phyloP scores from a whole-genome alignment of 2,329 filamentous ascomycete species.

The Cercospora brassicicola region DNA sequence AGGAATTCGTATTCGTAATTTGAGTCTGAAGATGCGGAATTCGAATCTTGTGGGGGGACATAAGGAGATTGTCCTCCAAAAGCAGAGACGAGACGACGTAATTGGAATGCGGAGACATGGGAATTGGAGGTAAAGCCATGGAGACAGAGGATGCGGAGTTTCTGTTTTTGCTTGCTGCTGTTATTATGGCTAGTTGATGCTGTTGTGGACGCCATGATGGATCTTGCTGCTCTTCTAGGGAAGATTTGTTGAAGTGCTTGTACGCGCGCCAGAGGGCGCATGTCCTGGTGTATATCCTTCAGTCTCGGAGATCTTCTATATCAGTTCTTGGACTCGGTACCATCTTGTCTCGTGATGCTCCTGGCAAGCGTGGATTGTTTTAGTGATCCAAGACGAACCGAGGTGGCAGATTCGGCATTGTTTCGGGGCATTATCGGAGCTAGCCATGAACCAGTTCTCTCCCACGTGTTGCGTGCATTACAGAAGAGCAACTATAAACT shows the following conservation, averaged over 20 bases:
- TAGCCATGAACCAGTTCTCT: background rate
- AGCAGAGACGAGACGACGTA: conserved; percentile 23
- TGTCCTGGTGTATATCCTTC: background rate
- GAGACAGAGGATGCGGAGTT: conserved; percentile 26
- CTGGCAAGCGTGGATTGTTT: background rate
- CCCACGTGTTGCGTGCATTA: background rate
- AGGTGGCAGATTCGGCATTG: background rate
- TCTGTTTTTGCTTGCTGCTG: background rate
- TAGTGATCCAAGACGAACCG: background rate
- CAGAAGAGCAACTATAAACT: background rate
- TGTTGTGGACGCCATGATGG: background rate
- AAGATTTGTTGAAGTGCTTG: background rate
- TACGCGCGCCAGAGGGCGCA: background rate
- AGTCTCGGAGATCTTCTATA: background rate
- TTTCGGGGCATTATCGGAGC: background rate
- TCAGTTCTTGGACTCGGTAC: background rate
- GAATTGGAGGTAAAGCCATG: conserved; percentile 30
- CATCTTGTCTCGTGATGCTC: background rate
- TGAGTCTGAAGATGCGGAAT: background rate
- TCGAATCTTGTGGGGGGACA: background rate
- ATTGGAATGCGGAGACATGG: conserved; percentile 24
- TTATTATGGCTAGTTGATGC: background rate
- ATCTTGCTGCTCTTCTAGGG: background rate
- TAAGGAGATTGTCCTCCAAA: conserved; percentile 5
- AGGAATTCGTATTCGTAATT: conserved; percentile 23